Conservation (phyloP, 139 green algal species). For the Closterium sp. region DNA sequence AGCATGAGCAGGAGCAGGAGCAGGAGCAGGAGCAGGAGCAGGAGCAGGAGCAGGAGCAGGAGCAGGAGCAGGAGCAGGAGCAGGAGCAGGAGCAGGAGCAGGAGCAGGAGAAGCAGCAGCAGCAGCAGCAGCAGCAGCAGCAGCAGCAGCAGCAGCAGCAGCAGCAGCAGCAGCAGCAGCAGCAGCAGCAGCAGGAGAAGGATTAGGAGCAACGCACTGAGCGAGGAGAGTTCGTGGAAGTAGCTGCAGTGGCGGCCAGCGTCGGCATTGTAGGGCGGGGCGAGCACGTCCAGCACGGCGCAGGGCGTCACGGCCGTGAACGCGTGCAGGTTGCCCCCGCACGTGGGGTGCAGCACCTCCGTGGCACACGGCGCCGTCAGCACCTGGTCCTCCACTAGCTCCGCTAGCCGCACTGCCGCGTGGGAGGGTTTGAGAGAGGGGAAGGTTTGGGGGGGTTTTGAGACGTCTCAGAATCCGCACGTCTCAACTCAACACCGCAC, state of each 20-base stretch:
- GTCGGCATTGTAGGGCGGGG: conserved; percentile 73
- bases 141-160: too few species aligned
- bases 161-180: too few species aligned
- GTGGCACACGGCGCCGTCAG: conserved; percentile 53
- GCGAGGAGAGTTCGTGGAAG: conserved; percentile 58
- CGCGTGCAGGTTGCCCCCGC: conserved; percentile 87
- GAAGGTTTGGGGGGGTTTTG: too few species aligned
- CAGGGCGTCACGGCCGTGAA: conserved; percentile 80
- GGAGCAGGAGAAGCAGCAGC: neutral
- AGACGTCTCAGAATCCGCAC: too few species aligned
- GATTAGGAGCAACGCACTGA: neutral
- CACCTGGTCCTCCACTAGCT: conserved; percentile 61
- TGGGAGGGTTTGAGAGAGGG: neutral
- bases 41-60: neutral
- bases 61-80: neutral
- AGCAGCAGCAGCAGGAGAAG: too few species aligned
- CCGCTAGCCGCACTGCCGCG: conserved; percentile 19
- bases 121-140: neutral
- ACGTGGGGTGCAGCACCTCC: conserved; percentile 57
- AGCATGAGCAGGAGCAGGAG: neutral
- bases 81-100: neutral
- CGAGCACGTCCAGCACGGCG: conserved; percentile 87
- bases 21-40: neutral
- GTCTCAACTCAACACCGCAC: too few species aligned
- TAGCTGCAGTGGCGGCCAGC: conserved; percentile 81